These are phyloP conservation scores for Isatis tinctoria DNA, from an alignment of 345 rosid species.

Conservation along the genomic window DNA sequence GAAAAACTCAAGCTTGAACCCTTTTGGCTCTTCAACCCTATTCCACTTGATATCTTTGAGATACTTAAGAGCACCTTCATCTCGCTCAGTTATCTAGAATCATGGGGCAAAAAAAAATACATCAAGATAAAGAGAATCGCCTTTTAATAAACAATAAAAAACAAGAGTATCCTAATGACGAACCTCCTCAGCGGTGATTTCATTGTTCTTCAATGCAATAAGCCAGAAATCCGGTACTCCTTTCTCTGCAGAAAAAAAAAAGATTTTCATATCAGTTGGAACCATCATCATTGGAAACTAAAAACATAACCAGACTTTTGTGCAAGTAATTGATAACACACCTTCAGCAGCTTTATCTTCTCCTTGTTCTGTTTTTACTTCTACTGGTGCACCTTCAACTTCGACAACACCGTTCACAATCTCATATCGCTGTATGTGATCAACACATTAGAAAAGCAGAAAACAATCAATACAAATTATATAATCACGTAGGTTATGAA, in stretches of 20 bases:
- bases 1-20: constrained; percentile 93
- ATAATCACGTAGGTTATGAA: background rate
- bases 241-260: constrained; percentile 50
- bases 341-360: constrained; percentile 64
- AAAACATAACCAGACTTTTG: background rate
- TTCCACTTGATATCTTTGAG: constrained; percentile 88
- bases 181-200: constrained; percentile 85
- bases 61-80: constrained; percentile 86
- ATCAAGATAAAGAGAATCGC: background rate
- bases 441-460: background rate
- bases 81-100: constrained; percentile 75
- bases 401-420: constrained; percentile 81
- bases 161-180: background rate
- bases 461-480: background rate
- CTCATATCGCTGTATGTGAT: constrained; percentile 62
- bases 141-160: background rate
- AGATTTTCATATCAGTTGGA: constrained; percentile 8
- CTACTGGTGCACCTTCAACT: constrained; percentile 51
- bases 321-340: constrained; percentile 10
- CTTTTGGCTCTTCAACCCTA: constrained; percentile 82
- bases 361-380: constrained; percentile 46
- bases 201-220: constrained; percentile 90
- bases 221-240: constrained; percentile 99
- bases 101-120: background rate
- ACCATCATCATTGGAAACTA: background rate